These are phyloP conservation scores for Colletotrichum coccodes DNA, from an alignment of 2,329 filamentous ascomycete species.

Conservation along the genomic window DNA sequence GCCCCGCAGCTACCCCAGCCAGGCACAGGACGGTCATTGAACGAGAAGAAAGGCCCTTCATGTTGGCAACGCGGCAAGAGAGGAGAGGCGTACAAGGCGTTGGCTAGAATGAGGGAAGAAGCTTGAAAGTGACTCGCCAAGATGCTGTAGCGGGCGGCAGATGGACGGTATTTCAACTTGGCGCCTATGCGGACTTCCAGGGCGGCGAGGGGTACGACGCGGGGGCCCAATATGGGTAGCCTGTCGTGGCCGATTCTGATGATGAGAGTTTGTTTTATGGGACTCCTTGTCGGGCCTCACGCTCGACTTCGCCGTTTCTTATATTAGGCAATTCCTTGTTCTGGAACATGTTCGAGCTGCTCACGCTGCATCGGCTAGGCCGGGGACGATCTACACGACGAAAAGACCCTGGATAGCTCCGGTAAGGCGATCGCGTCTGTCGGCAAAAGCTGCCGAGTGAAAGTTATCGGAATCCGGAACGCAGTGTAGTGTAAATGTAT, in stretches of 20 bases:
- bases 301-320: neutral
- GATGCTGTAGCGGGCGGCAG: neutral
- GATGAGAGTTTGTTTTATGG: neutral
- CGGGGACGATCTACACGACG: too few species aligned
- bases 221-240: neutral
- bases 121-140: neutral
- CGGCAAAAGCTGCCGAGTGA: neutral
- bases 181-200: neutral
- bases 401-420: neutral
- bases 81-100: neutral
- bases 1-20: neutral
- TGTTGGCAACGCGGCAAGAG: neutral
- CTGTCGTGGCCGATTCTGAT: neutral
- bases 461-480: neutral
- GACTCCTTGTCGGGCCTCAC: neutral
- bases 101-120: neutral
- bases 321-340: too few species aligned
- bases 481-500: neutral
- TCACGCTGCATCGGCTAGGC: too few species aligned
- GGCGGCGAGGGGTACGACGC: neutral
- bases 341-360: too few species aligned
- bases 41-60: neutral
- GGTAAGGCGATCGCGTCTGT: neutral
- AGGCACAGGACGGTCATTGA: conserved; percentile 10
- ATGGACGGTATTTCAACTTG: conserved; percentile 9